Evolutionary conservation across 768 basidiomycete species (phyloP), one percentile per base, ranked within the genome.

Genomic region (Leccinum arenicola): DNA sequence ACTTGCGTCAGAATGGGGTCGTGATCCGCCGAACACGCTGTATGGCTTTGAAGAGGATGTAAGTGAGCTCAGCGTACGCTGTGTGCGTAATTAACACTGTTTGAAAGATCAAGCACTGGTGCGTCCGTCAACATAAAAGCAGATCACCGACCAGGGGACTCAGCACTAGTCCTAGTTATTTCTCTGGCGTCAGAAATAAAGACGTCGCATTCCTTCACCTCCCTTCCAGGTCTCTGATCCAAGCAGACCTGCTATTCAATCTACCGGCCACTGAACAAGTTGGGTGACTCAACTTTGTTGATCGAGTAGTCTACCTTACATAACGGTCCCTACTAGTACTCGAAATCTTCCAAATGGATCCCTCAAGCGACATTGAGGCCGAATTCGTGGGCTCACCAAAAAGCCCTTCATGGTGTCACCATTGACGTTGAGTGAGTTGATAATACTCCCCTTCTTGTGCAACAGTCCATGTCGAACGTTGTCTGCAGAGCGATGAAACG

Each of bases 201-300:
- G 93, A 95, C 55, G 83, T 95, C 14, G 90, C 92, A 0, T 93
- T 92, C 73, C 82, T 88, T 59, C 93, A 96, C 67, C 73, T 76
- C 12, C 76, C 82, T 1, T 88, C 86, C 14, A 89, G 85, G 69
- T 83, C 87, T 0, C 75, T 95, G 49, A 81, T 95, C 50, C 79
- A 88, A 70, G 94, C 91, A 2, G 94, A 97, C 71, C 76, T 95
- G 48, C 71, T 95, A 3, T 83, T 93, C 76, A 95, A 95, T 74
- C 76, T 95, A 12, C 91, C 93, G 1, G 76, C 83, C 4, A 85
- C 70, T 2, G 93, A 95, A 72, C 92, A 94, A 75, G 85, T 84
- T 43, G 31, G 53, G 70, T 54, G n/a, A 2, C 11, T 31, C 5
- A 33, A 6, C 6, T 27, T 54, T 6, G 8, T 50, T 21, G 6